Conservation (phyloP, 768 basidiomycete species). For the Trametes elegans region DNA sequence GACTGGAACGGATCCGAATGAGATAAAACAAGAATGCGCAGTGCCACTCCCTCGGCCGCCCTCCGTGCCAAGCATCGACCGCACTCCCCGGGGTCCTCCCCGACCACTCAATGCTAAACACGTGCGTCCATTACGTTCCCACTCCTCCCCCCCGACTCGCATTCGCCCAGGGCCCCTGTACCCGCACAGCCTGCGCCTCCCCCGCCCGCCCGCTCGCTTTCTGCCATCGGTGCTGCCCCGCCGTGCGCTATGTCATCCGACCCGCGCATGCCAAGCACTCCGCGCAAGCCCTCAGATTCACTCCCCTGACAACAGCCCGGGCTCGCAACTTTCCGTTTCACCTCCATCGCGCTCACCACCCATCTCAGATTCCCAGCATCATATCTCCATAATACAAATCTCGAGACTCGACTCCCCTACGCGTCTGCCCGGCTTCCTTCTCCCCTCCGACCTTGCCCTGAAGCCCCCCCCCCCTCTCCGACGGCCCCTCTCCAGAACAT, state of each 20-base stretch:
- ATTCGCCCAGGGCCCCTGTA: neutral
- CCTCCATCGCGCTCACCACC: slow-evolving; percentile 12
- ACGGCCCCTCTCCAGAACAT: neutral
- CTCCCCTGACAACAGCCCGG: slow-evolving; percentile 13
- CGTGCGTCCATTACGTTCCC: slow-evolving; percentile 18
- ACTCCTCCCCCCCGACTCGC: neutral
- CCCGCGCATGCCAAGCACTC: neutral
- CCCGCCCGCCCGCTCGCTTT: neutral
- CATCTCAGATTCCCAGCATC: slow-evolving; percentile 19
- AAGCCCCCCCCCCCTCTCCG: neutral
- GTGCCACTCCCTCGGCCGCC: slow-evolving; percentile 8
- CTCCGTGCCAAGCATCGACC: slow-evolving; percentile 2
- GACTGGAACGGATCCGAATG: slow-evolving; percentile 11
- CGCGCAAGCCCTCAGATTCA: too few relatives aligned
- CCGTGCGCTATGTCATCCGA: neutral
- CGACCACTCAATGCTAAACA: slow-evolving; percentile 15
- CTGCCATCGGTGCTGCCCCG: neutral
- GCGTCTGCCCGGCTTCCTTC: slow-evolving; percentile 6
- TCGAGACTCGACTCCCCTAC: neutral
- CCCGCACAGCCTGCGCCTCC: neutral
- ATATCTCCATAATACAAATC: slow-evolving; percentile 15
- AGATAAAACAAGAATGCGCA: slow-evolving; percentile 10
- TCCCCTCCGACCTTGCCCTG: slow-evolving; percentile 11
- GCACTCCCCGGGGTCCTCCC: slow-evolving; percentile 24
- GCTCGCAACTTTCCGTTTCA: slow-evolving; percentile 19